These are phyloP conservation scores for Suillus variegatus DNA, from an alignment of 768 basidiomycete genomes.

Conservation along the genomic window DNA sequence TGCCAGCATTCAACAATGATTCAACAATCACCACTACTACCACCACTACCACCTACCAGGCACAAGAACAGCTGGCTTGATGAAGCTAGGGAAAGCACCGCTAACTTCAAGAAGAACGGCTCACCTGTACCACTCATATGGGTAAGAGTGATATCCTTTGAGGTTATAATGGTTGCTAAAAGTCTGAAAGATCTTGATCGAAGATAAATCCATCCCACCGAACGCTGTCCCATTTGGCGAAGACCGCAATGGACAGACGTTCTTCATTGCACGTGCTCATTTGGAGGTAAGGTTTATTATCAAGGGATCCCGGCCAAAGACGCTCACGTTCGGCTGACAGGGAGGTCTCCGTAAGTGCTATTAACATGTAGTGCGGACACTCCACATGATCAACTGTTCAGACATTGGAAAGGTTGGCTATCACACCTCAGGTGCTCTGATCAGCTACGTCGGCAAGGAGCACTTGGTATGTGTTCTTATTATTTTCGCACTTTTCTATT, in stretches of 20 bases:
- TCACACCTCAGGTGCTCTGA: slow-evolving; percentile 32
- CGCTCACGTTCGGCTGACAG: background rate
- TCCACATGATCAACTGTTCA: slow-evolving; percentile 5
- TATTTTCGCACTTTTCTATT: background rate
- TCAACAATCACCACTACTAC: background rate
- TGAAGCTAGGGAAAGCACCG: slow-evolving; percentile 3
- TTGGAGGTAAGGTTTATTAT: background rate
- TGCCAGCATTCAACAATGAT: background rate
- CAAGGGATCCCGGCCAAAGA: background rate
- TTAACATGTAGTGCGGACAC: background rate
- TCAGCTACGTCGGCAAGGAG: slow-evolving; percentile 37
- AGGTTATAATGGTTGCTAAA: background rate
- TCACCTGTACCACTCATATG: slow-evolving; percentile 29
- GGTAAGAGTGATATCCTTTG: slow-evolving; percentile 15
- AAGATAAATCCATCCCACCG: slow-evolving; percentile 29
- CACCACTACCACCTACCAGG: background rate
- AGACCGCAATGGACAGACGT: slow-evolving; percentile 22
- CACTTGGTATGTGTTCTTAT: slow-evolving; percentile 23
- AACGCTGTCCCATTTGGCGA: slow-evolving; percentile 30
- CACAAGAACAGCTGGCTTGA: slow-evolving; percentile 1
- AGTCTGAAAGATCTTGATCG: slow-evolving; percentile 22
- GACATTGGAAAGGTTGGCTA: slow-evolving; percentile 37
- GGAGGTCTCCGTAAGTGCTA: slow-evolving; percentile 7
- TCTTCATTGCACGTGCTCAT: slow-evolving; percentile 28
- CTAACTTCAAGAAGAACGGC: slow-evolving; percentile 17